These are phyloP conservation scores for Sugiyamaella sp. DNA, from an alignment of 1,139 yeast species.

Conservation along the genomic window DNA sequence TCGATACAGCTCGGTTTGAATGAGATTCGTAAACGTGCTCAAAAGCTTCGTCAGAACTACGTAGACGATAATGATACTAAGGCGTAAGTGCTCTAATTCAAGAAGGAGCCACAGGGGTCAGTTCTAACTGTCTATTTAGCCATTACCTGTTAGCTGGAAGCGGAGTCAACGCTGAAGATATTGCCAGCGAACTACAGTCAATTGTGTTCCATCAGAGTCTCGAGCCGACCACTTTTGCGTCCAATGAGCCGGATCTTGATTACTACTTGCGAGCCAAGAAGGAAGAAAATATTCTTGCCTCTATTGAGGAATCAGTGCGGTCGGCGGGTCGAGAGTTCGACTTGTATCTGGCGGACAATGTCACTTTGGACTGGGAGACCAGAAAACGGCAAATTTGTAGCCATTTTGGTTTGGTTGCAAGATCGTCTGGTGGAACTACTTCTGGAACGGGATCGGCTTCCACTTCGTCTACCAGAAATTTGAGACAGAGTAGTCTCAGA, in stretches of 20 bases:
- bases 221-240: conserved; percentile 35
- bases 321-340: conserved; percentile 86
- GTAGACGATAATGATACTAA: conserved; percentile 64
- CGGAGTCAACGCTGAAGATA: conserved; percentile 86
- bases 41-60: conserved; percentile 54
- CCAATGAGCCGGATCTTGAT: conserved; percentile 38
- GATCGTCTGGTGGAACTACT: conserved; percentile 1
- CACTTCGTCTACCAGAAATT: background rate
- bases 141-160: conserved; percentile 89
- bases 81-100: conserved; percentile 48
- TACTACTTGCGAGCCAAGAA: conserved; percentile 60
- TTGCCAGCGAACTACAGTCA: conserved; percentile 59
- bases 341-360: conserved; percentile 67
- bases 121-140: conserved; percentile 17
- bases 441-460: background rate
- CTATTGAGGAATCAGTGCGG: conserved; percentile 79
- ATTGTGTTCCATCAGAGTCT: conserved; percentile 36
- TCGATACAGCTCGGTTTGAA: conserved; percentile 72
- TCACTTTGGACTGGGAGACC: conserved; percentile 81
- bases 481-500: conserved; percentile 4
- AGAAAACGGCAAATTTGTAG: conserved; percentile 73
- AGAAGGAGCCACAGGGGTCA: background rate
- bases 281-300: conserved; percentile 78
- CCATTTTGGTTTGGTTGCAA: conserved; percentile 55
- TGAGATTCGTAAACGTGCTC: conserved; percentile 75